These are phyloP conservation scores for Gnomoniopsis smithogilvyi DNA, from an alignment of 2,329 filamentous ascomycete genomes.

Conservation along the genomic window DNA sequence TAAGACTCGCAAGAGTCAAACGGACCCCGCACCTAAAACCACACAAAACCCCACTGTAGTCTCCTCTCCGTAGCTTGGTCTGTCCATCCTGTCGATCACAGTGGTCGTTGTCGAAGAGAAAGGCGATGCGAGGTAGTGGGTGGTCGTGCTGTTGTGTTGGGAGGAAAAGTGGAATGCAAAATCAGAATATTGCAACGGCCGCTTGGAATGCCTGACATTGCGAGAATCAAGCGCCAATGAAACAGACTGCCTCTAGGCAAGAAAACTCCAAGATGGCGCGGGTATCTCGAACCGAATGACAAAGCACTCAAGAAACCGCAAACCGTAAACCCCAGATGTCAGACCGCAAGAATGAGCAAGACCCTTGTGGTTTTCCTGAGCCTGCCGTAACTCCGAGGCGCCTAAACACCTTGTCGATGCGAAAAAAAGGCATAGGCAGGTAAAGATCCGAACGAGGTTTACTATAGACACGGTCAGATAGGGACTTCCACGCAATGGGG, in stretches of 20 bases:
- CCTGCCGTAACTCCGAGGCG: conserved; percentile 19
- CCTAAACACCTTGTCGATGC: conserved; percentile 20
- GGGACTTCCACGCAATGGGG: not conserved
- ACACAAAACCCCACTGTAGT: not conserved
- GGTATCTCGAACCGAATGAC: conserved; percentile 14
- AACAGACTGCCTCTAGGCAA: conserved; percentile 1
- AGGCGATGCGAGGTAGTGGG: not conserved
- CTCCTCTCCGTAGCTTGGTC: not conserved
- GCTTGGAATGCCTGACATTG: not conserved
- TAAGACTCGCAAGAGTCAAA: not conserved
- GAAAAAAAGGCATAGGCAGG: conserved; percentile 19
- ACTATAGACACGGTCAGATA: conserved; percentile 7
- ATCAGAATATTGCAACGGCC: not conserved
- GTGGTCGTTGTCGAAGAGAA: not conserved
- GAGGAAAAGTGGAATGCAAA: conserved; percentile 1
- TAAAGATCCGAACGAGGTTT: conserved; percentile 13
- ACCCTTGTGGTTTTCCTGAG: conserved; percentile 17
- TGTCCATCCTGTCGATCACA: not conserved
- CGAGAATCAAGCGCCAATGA: not conserved
- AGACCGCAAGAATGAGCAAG: conserved; percentile 16
- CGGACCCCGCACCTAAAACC: not conserved
- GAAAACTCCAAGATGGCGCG: conserved; percentile 5
- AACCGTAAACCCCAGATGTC: conserved; percentile 14
- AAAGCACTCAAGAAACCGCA: conserved; percentile 16
- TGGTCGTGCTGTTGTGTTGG: conserved; percentile 6